These are phyloP conservation scores for Trifolium fragiferum DNA, from an alignment of 306 rosid genomes.

Conservation along the genomic window DNA sequence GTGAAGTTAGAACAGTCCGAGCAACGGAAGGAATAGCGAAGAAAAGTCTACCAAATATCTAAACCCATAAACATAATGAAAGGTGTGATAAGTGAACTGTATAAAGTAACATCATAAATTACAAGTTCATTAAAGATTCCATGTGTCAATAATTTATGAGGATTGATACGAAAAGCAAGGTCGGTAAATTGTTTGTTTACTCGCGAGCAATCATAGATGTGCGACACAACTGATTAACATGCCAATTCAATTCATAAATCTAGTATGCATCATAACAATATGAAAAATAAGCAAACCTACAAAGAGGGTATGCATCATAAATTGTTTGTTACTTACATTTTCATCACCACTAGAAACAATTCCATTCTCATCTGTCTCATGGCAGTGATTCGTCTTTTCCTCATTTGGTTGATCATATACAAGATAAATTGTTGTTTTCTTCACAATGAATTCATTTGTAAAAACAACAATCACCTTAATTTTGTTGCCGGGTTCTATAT, in stretches of 20 bases:
- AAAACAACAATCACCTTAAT: background rate
- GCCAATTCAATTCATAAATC: background rate
- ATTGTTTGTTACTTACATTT: too few species aligned
- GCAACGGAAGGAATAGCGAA: constrained; percentile 10
- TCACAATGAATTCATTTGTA: background rate
- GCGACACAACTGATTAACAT: background rate
- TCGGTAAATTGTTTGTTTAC: too few species aligned
- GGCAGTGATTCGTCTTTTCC: background rate
- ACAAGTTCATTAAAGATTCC: background rate
- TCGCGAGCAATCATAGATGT: background rate
- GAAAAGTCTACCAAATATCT: constrained; percentile 5
- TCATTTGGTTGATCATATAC: too few species aligned
- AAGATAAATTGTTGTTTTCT: background rate
- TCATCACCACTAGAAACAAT: background rate
- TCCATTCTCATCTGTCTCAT: background rate
- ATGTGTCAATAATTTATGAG: background rate
- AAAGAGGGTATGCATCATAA: background rate
- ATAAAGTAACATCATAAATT: too few species aligned
- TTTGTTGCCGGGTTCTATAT: background rate
- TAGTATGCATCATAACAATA: background rate
- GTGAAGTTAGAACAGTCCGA: background rate
- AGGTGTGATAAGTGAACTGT: background rate
- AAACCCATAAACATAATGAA: background rate
- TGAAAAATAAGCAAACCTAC: background rate
- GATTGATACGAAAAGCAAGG: background rate